Evolutionary conservation across 176 grass and related monocot genomes (phyloP), one percentile per base, ranked within the genome.

Genomic region (Ampelocalamus luodianensis): DNA sequence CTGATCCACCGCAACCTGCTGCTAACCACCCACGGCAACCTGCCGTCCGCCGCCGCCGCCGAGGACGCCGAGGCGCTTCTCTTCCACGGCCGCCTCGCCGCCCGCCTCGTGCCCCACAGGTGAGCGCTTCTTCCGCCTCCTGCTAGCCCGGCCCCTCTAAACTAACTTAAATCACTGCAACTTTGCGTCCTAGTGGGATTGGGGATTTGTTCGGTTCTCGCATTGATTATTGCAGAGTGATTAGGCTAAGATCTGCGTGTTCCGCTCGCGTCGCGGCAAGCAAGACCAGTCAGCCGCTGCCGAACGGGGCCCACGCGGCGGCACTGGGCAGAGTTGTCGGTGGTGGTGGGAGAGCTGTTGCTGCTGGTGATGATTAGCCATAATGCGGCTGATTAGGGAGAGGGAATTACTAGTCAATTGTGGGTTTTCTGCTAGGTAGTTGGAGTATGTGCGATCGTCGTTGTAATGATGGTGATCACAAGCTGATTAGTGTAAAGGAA

Each of bases 1-100:
- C 89, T 97, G 50, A 94, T 97, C 86, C 92, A 97, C 87, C 90
- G 92, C 0, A 93, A 90, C 79, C 92, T 97, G 72, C 82, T 97
- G 38, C 92, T 97, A 64, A 97, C 90, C 58, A 94, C 92, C 40
- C 95, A 97, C 74, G 92, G 88, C 44, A 91, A 89, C 81, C 84
- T 97, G 44, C 92, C 92, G 3, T 93, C 90, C 2, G 87, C 84
- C 67, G 53, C 84, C 36, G 90, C 85, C 1, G 87, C 95, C 1
- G 95, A 94, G 89, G 89, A 90, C 8, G 88, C 82, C 46, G 81
- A 89, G 82, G 91, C 88, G 84, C 86, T 78, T 67, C 90, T 97
- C 61, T 87, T 78, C 5, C 79, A 88, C 26, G 84, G 71, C 29
- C 89, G 79, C 79, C 53, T 91, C 72, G 51, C 76, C 46, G 90